Evolutionary conservation across 495 filamentous ascomycete genomes (phyloP), one percentile per base, ranked within the genome.

Genomic region (Aspergillus wentii): DNA sequence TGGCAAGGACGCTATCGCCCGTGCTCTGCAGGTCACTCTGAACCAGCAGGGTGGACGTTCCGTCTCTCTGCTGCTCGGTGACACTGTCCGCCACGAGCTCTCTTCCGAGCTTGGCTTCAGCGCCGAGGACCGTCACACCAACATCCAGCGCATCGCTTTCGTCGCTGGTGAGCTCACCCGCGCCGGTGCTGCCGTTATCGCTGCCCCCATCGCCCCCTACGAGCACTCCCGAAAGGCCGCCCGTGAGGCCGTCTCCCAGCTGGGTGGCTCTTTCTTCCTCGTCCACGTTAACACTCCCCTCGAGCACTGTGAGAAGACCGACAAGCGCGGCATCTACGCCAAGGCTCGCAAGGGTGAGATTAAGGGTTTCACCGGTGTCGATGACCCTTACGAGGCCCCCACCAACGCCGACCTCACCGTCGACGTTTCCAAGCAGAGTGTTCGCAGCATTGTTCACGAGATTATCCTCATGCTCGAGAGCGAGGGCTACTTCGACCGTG

Each of bases 41-140:
- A 97, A 98, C 78, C 94, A 98, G 70, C 94, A 97, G 69, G 88
- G 89, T 44, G 94, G 94, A 35, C 86, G 92, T 38, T 85, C 88
- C 40, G 94, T 97, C 39, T 89, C 90, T 20, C 80, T 98, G 52
- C 76, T 98, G 17, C 75, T 97, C 17, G 92, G 92, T 50, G 92
- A 98, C 66, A 96, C 87, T 10, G 90, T 98, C 49, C 89, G 92
- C 51, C 72, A 77, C 56, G 92, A 95, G 65, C 80, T 98, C 26
- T 94, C 87, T 17, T 85, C 90, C 19, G 92, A 98, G 69, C 82
- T 98, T 15, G 92, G 92, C 55, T 98, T 96, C 79, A 88, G 81
- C 59, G 78, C 80, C 41, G 83, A 91, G 57, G 94, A 98, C 69
- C 88, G 92, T 51, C 83, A 91, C 74, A 88, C 75, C 52, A 96